Base-by-base conservation (phyloP, 495 filamentous ascomycete genomes). In the Xanthoparmelia taractica region DNA sequence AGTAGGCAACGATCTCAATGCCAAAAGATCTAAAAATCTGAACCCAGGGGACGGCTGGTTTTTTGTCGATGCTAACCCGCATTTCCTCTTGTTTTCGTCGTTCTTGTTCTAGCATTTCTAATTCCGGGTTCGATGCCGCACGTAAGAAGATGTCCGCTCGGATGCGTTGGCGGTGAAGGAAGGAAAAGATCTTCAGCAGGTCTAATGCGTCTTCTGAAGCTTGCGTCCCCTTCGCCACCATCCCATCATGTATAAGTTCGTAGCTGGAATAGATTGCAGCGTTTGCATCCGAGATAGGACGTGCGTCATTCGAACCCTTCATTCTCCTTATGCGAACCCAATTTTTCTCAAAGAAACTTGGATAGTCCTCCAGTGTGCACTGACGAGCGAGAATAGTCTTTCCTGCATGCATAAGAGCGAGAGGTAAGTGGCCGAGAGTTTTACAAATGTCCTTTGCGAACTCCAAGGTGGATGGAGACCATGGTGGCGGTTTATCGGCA, bases 111-210 rank as follows among this genome's bases (percentile, higher is more conserved):
- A 20, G 40, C 20, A 34, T 47, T 41, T 68, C 64, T 43, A 56
- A 40, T 12, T 27, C 23, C n/a, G 62, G 66, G 58, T 69, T 69
- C 36, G 37, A 27, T 50, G 65, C 68, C 47, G 71, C 71, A 34
- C 41, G 25, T 15, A 67, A 65, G 13, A 77, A 65, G 23, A 72
- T 60, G 43, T 74, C 70, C 27, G 76, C 27, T 23, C 69, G 65
- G n/a, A 78, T 73, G 40, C 70, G 64, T 54, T 74, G 59, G 64
- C 61, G 67, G 60, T 74, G 66, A 36, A 77, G 61, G 65, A 75
- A 76, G 2, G 75, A 72, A 36, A 79, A 74, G 20, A 76, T 66
- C 31, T 75, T 70, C 8, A 79, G 66, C n/a, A 79, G 59, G 37
- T 75, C 48, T 10, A 77, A 37, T 25, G 75, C 76, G 66, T 79